phyloP scores from a whole-genome alignment of 2,329 filamentous ascomycete species.

The Fusarium robinianum region DNA sequence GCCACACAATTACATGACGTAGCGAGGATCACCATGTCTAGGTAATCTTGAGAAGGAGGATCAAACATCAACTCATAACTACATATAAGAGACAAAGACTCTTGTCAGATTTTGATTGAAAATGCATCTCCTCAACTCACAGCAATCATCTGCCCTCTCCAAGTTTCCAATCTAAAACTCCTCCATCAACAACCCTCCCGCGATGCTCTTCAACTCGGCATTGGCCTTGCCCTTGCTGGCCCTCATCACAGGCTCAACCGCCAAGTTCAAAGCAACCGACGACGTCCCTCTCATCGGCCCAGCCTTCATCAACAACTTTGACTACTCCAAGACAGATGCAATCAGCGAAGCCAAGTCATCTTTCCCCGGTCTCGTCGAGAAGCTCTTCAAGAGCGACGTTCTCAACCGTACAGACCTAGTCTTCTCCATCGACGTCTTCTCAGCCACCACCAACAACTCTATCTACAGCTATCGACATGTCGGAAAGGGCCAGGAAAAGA shows the following conservation, averaged over 20 bases:
- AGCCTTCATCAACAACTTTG: constrained; percentile 28
- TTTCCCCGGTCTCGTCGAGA: constrained; percentile 20
- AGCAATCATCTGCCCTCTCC: too few relatives aligned
- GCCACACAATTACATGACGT: too few relatives aligned
- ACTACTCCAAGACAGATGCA: constrained; percentile 11
- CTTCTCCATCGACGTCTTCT: constrained; percentile 36
- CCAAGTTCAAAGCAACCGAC: constrained; percentile 16
- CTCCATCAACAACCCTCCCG: too few relatives aligned
- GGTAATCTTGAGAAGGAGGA: too few relatives aligned
- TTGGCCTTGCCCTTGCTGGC: constrained; percentile 2
- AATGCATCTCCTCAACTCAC: too few relatives aligned
- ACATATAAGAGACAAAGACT: too few relatives aligned
- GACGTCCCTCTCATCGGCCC: constrained; percentile 30
- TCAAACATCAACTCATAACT: too few relatives aligned
- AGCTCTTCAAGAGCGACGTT: background rate
- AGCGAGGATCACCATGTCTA: too few relatives aligned
- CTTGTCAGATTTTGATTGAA: too few relatives aligned
- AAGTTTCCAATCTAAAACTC: too few relatives aligned
- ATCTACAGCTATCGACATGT: constrained; percentile 32
- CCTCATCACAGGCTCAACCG: constrained; percentile 1
- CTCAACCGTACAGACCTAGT: constrained; percentile 25
- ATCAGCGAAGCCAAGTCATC: constrained; percentile 12
- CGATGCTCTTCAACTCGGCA: too few relatives aligned
- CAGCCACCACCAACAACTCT: constrained; percentile 29
- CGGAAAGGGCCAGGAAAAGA: constrained; percentile 17